phyloP scores from a whole-genome alignment of 495 filamentous ascomycete species.

The Filosporella fistucella region DNA sequence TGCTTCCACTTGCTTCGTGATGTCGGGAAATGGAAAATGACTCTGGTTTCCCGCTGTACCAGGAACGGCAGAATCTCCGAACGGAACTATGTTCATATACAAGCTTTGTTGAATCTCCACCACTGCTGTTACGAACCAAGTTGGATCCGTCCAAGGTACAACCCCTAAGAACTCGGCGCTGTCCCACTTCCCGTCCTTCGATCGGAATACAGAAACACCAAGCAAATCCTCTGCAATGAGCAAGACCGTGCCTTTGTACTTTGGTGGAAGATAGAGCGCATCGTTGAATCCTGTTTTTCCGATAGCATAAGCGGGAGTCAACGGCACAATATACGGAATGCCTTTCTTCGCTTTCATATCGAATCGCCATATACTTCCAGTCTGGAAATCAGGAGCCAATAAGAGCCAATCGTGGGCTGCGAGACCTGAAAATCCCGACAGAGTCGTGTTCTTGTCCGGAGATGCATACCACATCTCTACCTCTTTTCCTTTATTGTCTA shows the following conservation, averaged over 20 bases:
- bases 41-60: background rate
- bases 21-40: background rate
- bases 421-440: background rate
- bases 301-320: no score
- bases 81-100: conserved; percentile 1
- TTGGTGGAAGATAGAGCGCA: conserved; percentile 31
- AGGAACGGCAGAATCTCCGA: background rate
- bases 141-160: conserved; percentile 14
- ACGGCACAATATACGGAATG: background rate
- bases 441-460: background rate
- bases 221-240: conserved; percentile 26
- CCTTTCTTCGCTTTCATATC: background rate
- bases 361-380: background rate
- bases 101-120: background rate
- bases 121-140: background rate
- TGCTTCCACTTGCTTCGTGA: background rate
- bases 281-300: no score
- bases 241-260: conserved; percentile 30
- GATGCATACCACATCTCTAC: background rate
- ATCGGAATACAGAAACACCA: conserved; percentile 31
- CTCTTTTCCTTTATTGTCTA: background rate
- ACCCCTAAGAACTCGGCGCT: conserved; percentile 31
- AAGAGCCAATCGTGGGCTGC: background rate
- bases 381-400: background rate
- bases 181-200: conserved; percentile 29